Base-by-base conservation (phyloP, 176 grass and related monocot genomes). In the Bolboschoenus planiculmis region DNA sequence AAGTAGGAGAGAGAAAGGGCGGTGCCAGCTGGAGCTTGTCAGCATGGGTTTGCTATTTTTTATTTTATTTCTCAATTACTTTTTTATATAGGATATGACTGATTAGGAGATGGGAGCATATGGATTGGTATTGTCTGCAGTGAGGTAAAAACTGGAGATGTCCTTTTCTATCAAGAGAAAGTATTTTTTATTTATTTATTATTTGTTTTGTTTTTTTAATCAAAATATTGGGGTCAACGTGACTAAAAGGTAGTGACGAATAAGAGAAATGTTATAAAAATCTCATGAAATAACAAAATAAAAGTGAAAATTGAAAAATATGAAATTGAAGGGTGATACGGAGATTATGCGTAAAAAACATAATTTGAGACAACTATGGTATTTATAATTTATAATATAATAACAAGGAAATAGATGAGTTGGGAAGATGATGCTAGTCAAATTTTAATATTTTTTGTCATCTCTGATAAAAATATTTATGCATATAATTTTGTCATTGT, bases 1-100 rank as follows among this genome's bases (percentile, higher is more conserved):
- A 74, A 74, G 37, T n/a, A 3, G 26, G 78, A 81, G 1, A 63
- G 20, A 44, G 20, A 62, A 46, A 21, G 80, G 80, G 53, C 80
- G 80, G 80, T 82, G 58, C 46, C 80, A 82, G 56, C 56, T 60
- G 80, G 36, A 46, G 40, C 26, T 20, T 77, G 46, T 53, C 46
- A 77, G 72, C 7, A 10, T 47, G 35, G 56, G 21, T 58, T 79
- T 23, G 24, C 56, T 27, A 10, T 26, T 58, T 3, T 37, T 40
- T 64, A 26, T 43, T 24, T 81, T 63, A 56, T 80, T 63, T 81
- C 51, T 18, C 33, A 31, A 31, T 31, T 50, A 16, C 3, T 75
- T 40, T 40, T 75, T 47, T 50, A 50, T 50, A 50, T 50, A 29
- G 30, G 71, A 75, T 50, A 75, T 21, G 21, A 15, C 4, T 33